Percentiles rank a stretch among this genome's conserved stretches.
Conservation (phyloP, 306 rosid genomes). For the Gynostemma pentaphyllum region DNA sequence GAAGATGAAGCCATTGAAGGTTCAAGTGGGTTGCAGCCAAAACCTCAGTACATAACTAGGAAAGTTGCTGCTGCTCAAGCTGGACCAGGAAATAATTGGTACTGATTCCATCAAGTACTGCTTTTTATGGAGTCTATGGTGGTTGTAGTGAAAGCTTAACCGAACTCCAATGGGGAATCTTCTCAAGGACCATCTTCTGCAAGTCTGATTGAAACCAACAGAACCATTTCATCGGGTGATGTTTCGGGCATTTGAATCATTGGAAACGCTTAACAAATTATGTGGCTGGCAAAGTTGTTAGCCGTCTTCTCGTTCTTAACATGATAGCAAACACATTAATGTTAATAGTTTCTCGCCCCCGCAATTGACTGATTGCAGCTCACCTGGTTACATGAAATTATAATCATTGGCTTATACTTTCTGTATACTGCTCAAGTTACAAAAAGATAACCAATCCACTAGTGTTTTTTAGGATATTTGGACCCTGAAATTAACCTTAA, state of each 20-base stretch:
- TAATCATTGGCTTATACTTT: neutral
- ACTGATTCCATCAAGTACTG: conserved; percentile 22
- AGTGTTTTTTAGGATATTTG: neutral
- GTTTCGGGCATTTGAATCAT: neutral
- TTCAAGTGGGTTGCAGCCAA: conserved; percentile 72
- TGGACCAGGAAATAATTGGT: conserved; percentile 71
- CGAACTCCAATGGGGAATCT: neutral
- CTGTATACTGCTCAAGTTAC: neutral
- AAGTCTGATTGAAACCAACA: neutral
- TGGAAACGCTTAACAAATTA: neutral
- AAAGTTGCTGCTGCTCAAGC: conserved; percentile 87
- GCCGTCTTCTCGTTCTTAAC: neutral
- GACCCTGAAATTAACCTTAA: neutral
- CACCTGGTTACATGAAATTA: conserved; percentile 1
- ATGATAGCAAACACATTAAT: neutral
- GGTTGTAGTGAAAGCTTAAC: neutral
- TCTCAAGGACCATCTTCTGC: conserved; percentile 2
- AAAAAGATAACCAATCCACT: neutral
- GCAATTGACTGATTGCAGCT: conserved; percentile 4
- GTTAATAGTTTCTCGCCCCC: neutral
- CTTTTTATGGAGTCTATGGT: neutral
- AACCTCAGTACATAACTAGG: conserved; percentile 57
- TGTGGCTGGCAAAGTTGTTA: conserved; percentile 2
- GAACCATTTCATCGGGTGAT: neutral
- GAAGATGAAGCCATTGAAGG: conserved; percentile 70